Base-by-base conservation (phyloP, 805 yeast species). In the Candida bentonensis region DNA sequence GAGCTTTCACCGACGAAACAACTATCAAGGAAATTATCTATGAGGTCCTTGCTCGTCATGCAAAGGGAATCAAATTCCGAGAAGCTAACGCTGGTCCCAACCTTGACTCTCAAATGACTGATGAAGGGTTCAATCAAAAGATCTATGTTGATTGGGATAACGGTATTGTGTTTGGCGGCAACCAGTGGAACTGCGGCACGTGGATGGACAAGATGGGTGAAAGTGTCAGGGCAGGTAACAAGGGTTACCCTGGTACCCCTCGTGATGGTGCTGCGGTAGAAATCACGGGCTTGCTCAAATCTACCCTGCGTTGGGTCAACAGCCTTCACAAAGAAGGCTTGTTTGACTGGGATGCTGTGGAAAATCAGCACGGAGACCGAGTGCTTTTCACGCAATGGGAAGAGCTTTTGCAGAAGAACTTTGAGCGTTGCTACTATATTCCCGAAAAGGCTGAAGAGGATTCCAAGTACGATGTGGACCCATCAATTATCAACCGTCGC, bases 181-280 rank as follows among this genome's bases (percentile, higher is more conserved):
- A 84, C 42, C 95, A 83, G 61, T 76, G 65, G 60, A 89, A 89
- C 59, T 89, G 98, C 66, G 98, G 98, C 21, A 92, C 98, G 0
- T 89, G 98, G 98, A 89, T 88, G 96, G 98, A 89, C 64, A 89
- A 89, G 65, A 89, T 89, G 97, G 98, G 98, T 22, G 97, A 92
- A 65, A 83, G 95, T 56, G 77, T 62, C 27, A 69, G 64, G 45
- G 96, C 97, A 0, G 80, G 82, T 1, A 79, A 77, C 47, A 82
- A 80, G 53, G 98, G 98, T n/a, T 68, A 75, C 27, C 98, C 98
- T 1, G 98, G 97, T 1, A 89, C 97, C 0, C 97, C 98, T 21
- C 74, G 98, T 58, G 95, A 88, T 62, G 98, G 98, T 28, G 95
- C 96, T 1, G 96, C 94, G 2, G 70, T 89, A 45, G 98, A 89